Evolutionary conservation across 225 moss, liverwort and hornwort species (phyloP).

Genomic region (Asterella californica): DNA sequence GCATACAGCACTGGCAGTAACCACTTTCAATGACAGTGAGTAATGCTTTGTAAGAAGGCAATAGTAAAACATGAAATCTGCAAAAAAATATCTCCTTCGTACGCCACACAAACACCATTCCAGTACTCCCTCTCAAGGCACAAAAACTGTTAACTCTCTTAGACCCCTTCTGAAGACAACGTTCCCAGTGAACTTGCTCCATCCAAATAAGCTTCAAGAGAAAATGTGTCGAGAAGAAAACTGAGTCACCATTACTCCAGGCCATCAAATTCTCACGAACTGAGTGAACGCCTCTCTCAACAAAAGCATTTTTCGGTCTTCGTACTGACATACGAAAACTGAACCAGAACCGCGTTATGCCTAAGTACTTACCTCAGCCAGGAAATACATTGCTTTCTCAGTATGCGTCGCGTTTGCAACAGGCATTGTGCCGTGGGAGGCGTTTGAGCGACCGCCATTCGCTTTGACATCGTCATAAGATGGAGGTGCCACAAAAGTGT

Average conservation of each 20-base stretch:
- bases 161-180: background rate
- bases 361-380: constrained; percentile 70
- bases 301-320: background rate
- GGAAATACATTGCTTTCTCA: constrained; percentile 81
- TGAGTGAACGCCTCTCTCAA: too few species aligned
- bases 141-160: background rate
- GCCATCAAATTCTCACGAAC: background rate
- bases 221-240: background rate
- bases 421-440: constrained; percentile 37
- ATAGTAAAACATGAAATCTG: background rate
- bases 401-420: constrained; percentile 51
- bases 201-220: background rate
- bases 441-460: constrained; percentile 59
- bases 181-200: background rate
- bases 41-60: background rate
- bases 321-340: background rate
- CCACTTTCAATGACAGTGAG: background rate
- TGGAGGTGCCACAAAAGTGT: constrained; percentile 63
- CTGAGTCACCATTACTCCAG: background rate
- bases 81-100: background rate
- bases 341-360: background rate
- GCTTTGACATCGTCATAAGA: constrained; percentile 77
- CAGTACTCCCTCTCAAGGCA: background rate
- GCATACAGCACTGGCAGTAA: background rate
- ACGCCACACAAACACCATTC: background rate